These are phyloP conservation scores for Saccharomyces uvarum DNA, from an alignment of 1,139 yeast species.

Conservation along the genomic window DNA sequence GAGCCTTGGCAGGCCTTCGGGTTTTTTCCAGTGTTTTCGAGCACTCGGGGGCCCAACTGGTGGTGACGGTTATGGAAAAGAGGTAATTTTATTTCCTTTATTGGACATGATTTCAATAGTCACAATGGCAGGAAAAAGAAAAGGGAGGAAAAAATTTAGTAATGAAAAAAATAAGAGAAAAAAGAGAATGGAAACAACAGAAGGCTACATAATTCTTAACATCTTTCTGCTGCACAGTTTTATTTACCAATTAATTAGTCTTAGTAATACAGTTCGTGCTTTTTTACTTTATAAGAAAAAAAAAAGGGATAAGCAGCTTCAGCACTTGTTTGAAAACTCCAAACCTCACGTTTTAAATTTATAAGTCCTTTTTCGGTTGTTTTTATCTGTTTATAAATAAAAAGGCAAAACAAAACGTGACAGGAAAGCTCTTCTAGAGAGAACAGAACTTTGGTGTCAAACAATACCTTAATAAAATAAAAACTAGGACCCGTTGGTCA, in stretches of 20 bases:
- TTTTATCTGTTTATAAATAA: not conserved
- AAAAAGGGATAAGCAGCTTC: not conserved
- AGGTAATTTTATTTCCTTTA: slow-evolving; percentile 1
- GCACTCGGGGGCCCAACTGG: not conserved
- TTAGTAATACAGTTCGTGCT: not conserved
- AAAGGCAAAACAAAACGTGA: not conserved
- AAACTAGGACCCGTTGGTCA: not conserved
- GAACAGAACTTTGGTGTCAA: not conserved
- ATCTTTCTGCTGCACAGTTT: not conserved
- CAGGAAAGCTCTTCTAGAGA: not conserved
- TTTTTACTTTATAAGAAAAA: not conserved
- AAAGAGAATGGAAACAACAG: not conserved
- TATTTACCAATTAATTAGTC: not conserved
- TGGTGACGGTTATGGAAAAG: slow-evolving; percentile 1
- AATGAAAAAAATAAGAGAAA: not conserved
- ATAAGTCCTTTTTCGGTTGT: not conserved
- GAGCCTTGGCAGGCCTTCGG: not conserved
- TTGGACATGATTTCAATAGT: not conserved
- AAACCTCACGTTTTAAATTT: not conserved
- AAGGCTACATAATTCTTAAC: not conserved
- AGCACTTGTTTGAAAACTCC: not conserved
- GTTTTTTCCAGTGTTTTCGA: not conserved
- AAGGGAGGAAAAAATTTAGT: slow-evolving; percentile 1
- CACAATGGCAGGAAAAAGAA: not conserved
- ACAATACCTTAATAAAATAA: not conserved